A percentile compares a stretch with the other conserved stretches of the same genome.
These are phyloP conservation scores for Hanseniaspora occidentalis DNA, from an alignment of 805 yeast species.

Conservation along the genomic window DNA sequence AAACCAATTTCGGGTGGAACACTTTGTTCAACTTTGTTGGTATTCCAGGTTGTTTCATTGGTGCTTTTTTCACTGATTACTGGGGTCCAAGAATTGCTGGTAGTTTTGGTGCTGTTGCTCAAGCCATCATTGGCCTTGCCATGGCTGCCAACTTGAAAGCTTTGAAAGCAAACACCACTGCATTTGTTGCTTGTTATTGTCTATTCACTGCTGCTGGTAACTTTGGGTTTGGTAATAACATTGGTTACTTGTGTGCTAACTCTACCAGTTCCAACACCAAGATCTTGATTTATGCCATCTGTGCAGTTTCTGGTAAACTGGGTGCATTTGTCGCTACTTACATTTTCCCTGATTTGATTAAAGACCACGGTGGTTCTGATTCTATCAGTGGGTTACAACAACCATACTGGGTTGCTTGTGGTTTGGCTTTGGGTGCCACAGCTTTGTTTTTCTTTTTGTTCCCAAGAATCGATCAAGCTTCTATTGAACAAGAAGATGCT, in stretches of 20 bases:
- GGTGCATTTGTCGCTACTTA: constrained; percentile 90
- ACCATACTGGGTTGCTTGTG: neutral
- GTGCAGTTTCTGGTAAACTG: constrained; percentile 83
- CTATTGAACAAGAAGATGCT: constrained; percentile 66
- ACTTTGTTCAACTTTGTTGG: constrained; percentile 79
- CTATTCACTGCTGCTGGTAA: constrained; percentile 80
- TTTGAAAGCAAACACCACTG: constrained; percentile 52
- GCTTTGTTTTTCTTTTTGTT: constrained; percentile 53
- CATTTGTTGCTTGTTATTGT: constrained; percentile 78
- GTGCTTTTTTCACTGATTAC: constrained; percentile 74
- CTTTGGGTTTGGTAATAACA: constrained; percentile 88
- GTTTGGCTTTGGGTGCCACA: neutral
- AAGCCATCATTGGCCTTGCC: constrained; percentile 68
- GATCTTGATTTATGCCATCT: constrained; percentile 82
- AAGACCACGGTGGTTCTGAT: constrained; percentile 40
- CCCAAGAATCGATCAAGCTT: constrained; percentile 75
- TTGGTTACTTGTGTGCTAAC: constrained; percentile 78
- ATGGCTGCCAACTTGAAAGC: constrained; percentile 61
- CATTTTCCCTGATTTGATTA: constrained; percentile 70
- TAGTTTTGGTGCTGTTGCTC: constrained; percentile 49
- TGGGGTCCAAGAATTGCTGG: constrained; percentile 81
- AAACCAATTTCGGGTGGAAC: constrained; percentile 82
- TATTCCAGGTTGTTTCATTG: constrained; percentile 79
- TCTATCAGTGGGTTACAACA: constrained; percentile 51
- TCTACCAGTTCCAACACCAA: constrained; percentile 77